phyloP scores from a whole-genome alignment of 2,329 filamentous ascomycete genomes.

The Alternaria infectoria region DNA sequence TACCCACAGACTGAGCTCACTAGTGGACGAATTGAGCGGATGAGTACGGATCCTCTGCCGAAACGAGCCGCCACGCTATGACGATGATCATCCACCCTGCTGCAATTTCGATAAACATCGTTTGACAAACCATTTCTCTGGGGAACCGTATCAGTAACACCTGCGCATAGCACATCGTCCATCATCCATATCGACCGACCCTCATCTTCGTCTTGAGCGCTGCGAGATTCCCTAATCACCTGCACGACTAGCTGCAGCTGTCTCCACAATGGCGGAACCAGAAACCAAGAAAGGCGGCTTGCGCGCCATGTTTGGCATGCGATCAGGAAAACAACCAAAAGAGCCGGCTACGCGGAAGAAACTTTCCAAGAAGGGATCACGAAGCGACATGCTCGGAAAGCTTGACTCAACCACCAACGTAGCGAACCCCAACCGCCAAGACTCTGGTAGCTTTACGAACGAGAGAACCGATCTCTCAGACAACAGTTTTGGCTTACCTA shows the following conservation, averaged over 20 bases:
- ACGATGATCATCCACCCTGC: constrained; percentile 16
- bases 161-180: background rate
- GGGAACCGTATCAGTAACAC: constrained; percentile 1
- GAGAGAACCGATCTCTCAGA: constrained; percentile 19
- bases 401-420: constrained; percentile 13
- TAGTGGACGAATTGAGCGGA: constrained; percentile 7
- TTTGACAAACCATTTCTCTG: constrained; percentile 1
- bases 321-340: constrained; percentile 19
- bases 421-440: constrained; percentile 23
- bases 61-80: constrained; percentile 19
- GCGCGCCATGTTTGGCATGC: constrained; percentile 28
- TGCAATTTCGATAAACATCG: constrained; percentile 8
- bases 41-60: constrained; percentile 18
- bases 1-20: background rate
- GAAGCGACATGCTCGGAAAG: constrained; percentile 16
- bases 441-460: constrained; percentile 32
- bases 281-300: constrained; percentile 30
- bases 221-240: background rate
- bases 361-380: constrained; percentile 31
- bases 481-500: constrained; percentile 11
- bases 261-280: constrained; percentile 21
- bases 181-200: background rate
- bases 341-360: constrained; percentile 27
- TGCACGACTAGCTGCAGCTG: background rate
- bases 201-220: background rate